Base-by-base conservation (phyloP, 129 eudicot species). In the Artemisia annua region DNA sequence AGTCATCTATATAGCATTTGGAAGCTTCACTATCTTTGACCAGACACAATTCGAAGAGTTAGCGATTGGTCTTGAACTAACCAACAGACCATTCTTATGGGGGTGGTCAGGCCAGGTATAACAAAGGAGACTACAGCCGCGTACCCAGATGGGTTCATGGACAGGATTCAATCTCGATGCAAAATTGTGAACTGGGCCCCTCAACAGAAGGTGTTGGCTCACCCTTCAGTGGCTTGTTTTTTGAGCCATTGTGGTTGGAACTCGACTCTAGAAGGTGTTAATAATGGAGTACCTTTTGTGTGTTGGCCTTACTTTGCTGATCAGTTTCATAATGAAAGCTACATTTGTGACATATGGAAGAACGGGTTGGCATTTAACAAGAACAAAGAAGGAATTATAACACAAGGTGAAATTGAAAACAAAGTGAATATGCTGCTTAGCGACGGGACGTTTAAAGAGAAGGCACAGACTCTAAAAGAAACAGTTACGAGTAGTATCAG, bases 171-270 rank as follows among this genome's bases (percentile, higher is more conserved):
- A 2, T 9, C 46, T 19, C 76, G 75, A 1, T 84, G 87, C 35
- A 83, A 74, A 59, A 74, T 85, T 1, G 96, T 85, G 3, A 80
- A 83, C 60, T 88, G 95, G 91, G 91, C 95, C 20, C 90, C 95
- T 20, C 95, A 88, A 75, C 91, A 88, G 55, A 75, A 72, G 73
- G 85, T 88, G 15, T 75, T 88, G 50, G 83, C 85, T 71, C 91
- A 88, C 77, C 86, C 85, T 24, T 83, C 91, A 1, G 63, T 75
- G 20, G 88, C 82, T 53, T 85, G 91, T 66, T 88, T 88, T 78
- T 35, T 88, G 35, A 80, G 87, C 9, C 90, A 88, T 66, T 88
- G 95, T 49, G 95, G 95, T 26, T 88, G 90, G 95, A 81, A 82
- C 68, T 88, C 89, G 7, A 80, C 82, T 3, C 35, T 88, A 63